These are phyloP conservation scores for Aristolochia californica DNA, from an alignment of 164 flowering plant species.

Conservation along the genomic window DNA sequence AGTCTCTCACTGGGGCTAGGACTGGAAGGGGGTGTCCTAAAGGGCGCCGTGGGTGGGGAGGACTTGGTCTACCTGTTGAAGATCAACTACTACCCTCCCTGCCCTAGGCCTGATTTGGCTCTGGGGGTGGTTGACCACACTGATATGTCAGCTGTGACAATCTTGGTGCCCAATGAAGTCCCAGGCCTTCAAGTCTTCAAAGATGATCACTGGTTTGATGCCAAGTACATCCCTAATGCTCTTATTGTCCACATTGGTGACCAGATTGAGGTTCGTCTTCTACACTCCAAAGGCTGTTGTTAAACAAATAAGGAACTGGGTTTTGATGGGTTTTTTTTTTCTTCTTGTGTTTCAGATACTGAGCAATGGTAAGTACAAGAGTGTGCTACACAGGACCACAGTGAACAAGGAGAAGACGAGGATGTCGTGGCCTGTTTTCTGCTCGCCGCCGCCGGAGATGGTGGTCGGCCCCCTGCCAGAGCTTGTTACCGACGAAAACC, in stretches of 20 bases:
- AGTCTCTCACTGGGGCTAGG: conserved; percentile 36
- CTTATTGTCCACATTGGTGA: conserved; percentile 33
- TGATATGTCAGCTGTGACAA: conserved; percentile 25
- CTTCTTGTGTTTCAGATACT: conserved; percentile 40
- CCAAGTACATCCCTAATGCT: conserved; percentile 27
- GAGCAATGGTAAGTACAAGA: conserved; percentile 51
- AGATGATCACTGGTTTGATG: conserved; percentile 26
- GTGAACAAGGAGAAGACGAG: conserved; percentile 49
- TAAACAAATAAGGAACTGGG: too few relatives aligned
- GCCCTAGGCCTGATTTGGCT: conserved; percentile 38
- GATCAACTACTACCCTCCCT: conserved; percentile 31
- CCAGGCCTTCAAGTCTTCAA: conserved; percentile 34
- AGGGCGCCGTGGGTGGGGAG: conserved; percentile 26
- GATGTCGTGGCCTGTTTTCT: conserved; percentile 63
- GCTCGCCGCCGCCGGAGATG: conserved; percentile 40
- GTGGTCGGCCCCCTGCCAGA: conserved; percentile 57
- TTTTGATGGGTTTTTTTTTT: too few relatives aligned
- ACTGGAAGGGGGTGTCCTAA: conserved; percentile 18
- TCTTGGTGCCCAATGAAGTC: conserved; percentile 34
- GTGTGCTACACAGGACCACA: conserved; percentile 38
- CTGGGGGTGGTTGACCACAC: conserved; percentile 37
- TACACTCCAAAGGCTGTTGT: too few relatives aligned
- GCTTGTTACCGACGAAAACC: conserved; percentile 36
- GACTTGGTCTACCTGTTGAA: conserved; percentile 19
- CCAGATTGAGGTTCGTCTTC: conserved; percentile 24